Base-by-base conservation (phyloP, 2,329 filamentous ascomycete genomes). In the Talaromyces rugulosus region DNA sequence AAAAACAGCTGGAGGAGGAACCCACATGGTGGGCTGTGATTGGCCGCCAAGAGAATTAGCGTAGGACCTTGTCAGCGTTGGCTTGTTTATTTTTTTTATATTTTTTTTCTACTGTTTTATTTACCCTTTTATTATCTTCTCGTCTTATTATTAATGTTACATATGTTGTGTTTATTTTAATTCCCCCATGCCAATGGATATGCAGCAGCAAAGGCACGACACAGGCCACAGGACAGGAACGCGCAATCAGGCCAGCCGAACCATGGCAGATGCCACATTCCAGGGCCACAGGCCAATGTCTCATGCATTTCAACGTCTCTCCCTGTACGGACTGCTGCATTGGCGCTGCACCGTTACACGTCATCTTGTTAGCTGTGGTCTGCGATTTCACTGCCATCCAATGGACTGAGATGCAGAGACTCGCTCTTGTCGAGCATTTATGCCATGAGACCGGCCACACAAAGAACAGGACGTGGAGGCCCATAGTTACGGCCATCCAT, bases 321-420 rank as follows among this genome's bases (percentile, higher is more conserved):
- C 55, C 55, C 50, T 28, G 30, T 27, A 31, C 58, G 58, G 47
- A 14, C 31, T 56, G 50, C 58, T 50, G n/a, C 16, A 56, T 60
- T 23, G 51, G 51, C 51, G 6, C 16, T 60, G 56, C 51, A 36
- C 27, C 51, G 6, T 27, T 60, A 60, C 51, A 36, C 27, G 34
- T 42, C 36, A 60, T 16, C 33, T 14, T 28, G 18, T 16, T 54
- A 16, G 28, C 23, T 57, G 53, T 23, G 28, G 18, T 40, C 36
- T 47, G 36, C 36, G 14, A 36, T 4, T 40, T 14, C 2, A 5
- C n/a, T 23, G 23, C 14, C 14, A 16, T 7, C 36, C 36, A n/a
- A 9, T 40, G 36, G 36, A 7, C 36, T 40, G 36, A n/a, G 33
- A 34, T 12, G 12, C 23, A 34, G 5, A 16, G 36, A 16, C 16